Conservation (phyloP, 2,329 filamentous ascomycete genomes). For the Xylaria digitata region DNA sequence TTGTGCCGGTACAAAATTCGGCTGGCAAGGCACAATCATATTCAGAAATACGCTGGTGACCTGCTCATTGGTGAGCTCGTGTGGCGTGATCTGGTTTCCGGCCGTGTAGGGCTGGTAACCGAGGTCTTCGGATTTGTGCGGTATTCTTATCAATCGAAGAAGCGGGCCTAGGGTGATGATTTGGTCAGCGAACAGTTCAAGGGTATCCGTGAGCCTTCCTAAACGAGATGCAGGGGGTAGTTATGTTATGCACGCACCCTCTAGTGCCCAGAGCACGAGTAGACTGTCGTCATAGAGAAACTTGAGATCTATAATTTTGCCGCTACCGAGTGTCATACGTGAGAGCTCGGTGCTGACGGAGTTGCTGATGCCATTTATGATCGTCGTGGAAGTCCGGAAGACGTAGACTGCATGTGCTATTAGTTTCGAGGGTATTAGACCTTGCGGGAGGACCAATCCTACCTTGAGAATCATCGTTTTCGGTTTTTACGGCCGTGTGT, state of each 20-base stretch:
- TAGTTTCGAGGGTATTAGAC: background rate
- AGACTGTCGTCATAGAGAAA: conserved; percentile 73
- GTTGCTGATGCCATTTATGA: conserved; percentile 70
- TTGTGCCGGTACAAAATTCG: conserved; percentile 55
- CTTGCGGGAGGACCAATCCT: conserved; percentile 21
- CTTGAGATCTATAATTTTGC: conserved; percentile 70
- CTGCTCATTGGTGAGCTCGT: conserved; percentile 49
- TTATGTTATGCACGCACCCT: conserved; percentile 49
- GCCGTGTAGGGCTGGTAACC: conserved; percentile 52
- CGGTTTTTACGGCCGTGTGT: conserved; percentile 58
- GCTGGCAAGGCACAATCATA: conserved; percentile 45
- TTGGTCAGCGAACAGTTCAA: conserved; percentile 7
- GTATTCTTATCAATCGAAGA: conserved; percentile 51
- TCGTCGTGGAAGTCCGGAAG: conserved; percentile 63
- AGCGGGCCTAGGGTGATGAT: conserved; percentile 34
- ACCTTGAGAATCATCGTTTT: conserved; percentile 54
- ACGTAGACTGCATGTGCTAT: conserved; percentile 62
- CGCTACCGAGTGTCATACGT: conserved; percentile 56
- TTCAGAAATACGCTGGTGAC: conserved; percentile 47
- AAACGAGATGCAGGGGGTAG: background rate
- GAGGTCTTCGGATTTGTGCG: conserved; percentile 53
- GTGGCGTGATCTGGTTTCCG: conserved; percentile 37
- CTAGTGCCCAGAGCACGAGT: conserved; percentile 65
- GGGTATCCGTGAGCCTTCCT: too few relatives aligned
- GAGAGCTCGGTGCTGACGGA: conserved; percentile 54